Evolutionary conservation across 1,139 yeast species (phyloP), one percentile per base, ranked within the genome.

Genomic region (Waltiozyma sp.): DNA sequence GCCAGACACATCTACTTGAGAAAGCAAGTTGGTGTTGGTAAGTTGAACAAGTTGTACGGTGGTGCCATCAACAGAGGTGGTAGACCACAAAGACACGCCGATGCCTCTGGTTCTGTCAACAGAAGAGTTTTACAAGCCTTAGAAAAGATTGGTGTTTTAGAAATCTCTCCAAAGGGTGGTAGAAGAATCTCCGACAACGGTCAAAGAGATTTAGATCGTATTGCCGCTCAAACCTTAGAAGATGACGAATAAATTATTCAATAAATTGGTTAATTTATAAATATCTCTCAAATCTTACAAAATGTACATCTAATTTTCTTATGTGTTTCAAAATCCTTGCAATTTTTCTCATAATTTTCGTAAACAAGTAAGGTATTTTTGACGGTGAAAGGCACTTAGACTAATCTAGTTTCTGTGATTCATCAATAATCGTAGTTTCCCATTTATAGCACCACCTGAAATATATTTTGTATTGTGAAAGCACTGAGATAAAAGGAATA

Each of bases 1-100:
- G 99, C 98, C 68, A 91, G 99, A 80, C 98, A 91, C 91, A 83
- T 91, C 73, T 93, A 93, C 95, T 80, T 91, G 76, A 89, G 96
- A 86, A 91, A 91, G 78, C 87, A 85, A 66, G 95, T 91, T 65
- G 99, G 99, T 84, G 95, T 91, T 63, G 98, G 98, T 79, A 85
- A 86, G 70, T 82, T 91, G 70, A 89, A 89, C 94, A 91, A 87
- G 77, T 79, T 87, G 67, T 93, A 91, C 93, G 99, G 99, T 74
- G 94, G 95, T 77, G 88, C 97, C 65, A 76, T 82, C 73, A 91
- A 89, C 95, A 91, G 97, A 78, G 99, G 99, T 73, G 80, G 78
- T 78, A 83, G 95, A 78, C 97, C 98, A 68, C 86, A 89, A 72
- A 94, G 81, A 80, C 99, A 91, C 83, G 87, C 79, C 65, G 96